Evolutionary conservation across 345 rosid genomes (phyloP).

Genomic region (Melaleuca quinquenervia): DNA sequence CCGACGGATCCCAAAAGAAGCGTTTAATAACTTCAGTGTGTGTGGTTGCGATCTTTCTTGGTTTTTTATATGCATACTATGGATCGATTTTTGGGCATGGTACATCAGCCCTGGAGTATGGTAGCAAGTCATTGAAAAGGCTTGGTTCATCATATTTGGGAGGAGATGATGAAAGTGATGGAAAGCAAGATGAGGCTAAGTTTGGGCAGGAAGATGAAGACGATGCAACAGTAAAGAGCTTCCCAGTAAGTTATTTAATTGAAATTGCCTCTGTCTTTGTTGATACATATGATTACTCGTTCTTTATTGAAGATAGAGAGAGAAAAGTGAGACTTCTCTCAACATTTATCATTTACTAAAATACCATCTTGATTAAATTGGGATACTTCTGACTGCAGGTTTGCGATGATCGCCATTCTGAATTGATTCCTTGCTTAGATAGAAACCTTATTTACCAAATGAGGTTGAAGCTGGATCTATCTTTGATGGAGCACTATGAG

Average conservation of each 20-base stretch:
- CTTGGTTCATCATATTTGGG: slow-evolving; percentile 76
- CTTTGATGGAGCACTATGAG: slow-evolving; percentile 97
- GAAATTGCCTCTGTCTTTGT: background rate
- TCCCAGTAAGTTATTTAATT: slow-evolving; percentile 56
- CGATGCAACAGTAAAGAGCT: slow-evolving; percentile 45
- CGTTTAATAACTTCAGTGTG: slow-evolving; percentile 48
- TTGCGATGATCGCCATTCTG: slow-evolving; percentile 93
- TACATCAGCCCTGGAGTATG: slow-evolving; percentile 73
- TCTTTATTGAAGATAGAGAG: background rate
- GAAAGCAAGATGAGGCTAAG: slow-evolving; percentile 49
- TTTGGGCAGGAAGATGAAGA: slow-evolving; percentile 39
- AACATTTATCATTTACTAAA: background rate
- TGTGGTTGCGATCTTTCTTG: slow-evolving; percentile 43
- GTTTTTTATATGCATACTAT: slow-evolving; percentile 58
- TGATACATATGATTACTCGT: background rate
- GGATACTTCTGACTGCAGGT: slow-evolving; percentile 36
- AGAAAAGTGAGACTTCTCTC: background rate
- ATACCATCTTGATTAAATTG: background rate
- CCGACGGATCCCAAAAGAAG: slow-evolving; percentile 85
- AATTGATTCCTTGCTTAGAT: slow-evolving; percentile 91
- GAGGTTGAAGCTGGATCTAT: slow-evolving; percentile 92
- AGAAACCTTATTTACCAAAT: slow-evolving; percentile 81
- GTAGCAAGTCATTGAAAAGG: slow-evolving; percentile 63
- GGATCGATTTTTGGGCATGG: slow-evolving; percentile 56
- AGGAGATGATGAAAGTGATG: slow-evolving; percentile 67